Base-by-base conservation (phyloP, 768 basidiomycete species). In the Baorangia bicolor region DNA sequence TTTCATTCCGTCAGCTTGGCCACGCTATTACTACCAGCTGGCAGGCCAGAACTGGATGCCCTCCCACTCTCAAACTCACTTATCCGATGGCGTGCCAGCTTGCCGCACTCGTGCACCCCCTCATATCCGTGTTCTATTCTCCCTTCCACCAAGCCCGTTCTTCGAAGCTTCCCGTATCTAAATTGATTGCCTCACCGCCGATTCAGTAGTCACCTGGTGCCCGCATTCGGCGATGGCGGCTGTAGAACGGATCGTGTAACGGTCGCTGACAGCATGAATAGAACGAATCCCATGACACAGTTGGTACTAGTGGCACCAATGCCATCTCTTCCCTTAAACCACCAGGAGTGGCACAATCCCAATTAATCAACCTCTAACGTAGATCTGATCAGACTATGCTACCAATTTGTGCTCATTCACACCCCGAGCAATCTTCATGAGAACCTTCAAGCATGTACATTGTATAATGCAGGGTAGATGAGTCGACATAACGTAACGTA, bases 401-500 rank as follows among this genome's bases (percentile, higher is more conserved):
- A n/a, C 39, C 16, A 14, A 5, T 25, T 25, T 20, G 23, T 28
- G 5, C 20, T 12, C 23, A 11, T 20, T 41, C 33, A 14, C 25
- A 34, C 21, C 33, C 20, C 23, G 1, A 37, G 14, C 11, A 10
- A 20, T 43, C 33, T 14, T 21, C 30, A 46, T 27, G 37, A 48
- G 44, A 48, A 39, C 34, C 2, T 41, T 23, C 34, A 9, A 23
- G 40, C 34, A 9, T n/a, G 40, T 44, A 42, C 57, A 55, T 49
- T 53, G 54, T 56, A 49, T 30, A 41, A 33, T 61, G n/a, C 55
- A 57, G 30, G 40, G 25, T 23, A 40, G 28, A 31, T 43, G n/a
- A n/a, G 38, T 40, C 34, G 9, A 55, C 53, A 49, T 61, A 34
- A 68, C 67, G 62, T 67, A 68, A 67, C 50, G 2, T 47, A 53